Evolutionary conservation across 2,329 filamentous ascomycete species (phyloP), one percentile per base, ranked within the genome.

Genomic region (Pseudogymnoascus sp.): DNA sequence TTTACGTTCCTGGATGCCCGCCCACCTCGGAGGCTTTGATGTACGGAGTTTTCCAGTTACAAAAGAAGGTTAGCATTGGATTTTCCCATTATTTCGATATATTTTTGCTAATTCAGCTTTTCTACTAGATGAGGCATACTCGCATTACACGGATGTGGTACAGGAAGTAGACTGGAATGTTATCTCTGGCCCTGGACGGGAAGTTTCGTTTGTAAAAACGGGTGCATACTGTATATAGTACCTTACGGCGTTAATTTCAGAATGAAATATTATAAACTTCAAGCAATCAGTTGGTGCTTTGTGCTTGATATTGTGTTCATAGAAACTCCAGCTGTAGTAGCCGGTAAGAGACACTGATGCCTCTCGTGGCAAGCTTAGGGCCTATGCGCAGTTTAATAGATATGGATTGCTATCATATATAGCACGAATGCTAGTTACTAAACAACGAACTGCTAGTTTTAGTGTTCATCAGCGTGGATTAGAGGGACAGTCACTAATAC

Each of bases 51-150:
- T 89, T 92, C 76, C 86, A 89, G 75, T 75, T 91, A 64, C 88
- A 91, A 77, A 86, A 86, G 74, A 91, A 91, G 82, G 89, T 19
- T n/a, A n/a, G n/a, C n/a, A n/a, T n/a, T n/a, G n/a, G n/a, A n/a
- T n/a, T n/a, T n/a, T 10, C 38, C 16, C 16, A 6, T 42, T 19
- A 7, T 11, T 19, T 19, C 10, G 38, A 42, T 19, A 4, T 11
- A 14, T 10, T 42, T 42, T 42, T 42, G 16, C 38, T 42, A 19
- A 42, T 11, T 11, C 8, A 38, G 16, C 13, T 4, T 19, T 42
- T 3, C 4, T 21, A n/a, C 10, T 21, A 44, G 2, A 56, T 56
- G 33, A 61, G 61, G 61, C 77, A 81, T 68, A 83, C 81, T 63
- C 77, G 78, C 70, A 82, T 82, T 65, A 81, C 78, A 24, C 72